These are phyloP conservation scores for Botryotinia calthae DNA, from an alignment of 2,329 filamentous ascomycete species.

Conservation along the genomic window DNA sequence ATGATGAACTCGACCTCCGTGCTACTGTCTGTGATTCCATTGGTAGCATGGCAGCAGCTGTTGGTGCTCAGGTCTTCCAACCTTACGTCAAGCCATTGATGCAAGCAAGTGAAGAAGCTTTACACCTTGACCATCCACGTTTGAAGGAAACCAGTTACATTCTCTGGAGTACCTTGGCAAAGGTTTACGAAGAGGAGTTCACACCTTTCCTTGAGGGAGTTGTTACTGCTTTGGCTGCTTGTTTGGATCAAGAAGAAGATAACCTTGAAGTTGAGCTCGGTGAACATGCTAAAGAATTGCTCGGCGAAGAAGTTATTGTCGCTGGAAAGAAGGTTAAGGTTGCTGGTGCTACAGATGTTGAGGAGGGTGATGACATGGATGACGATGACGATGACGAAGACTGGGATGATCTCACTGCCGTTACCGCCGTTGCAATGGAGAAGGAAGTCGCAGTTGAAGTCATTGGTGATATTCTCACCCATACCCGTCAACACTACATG, in stretches of 20 bases:
- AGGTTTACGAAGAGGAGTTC: conserved; percentile 86
- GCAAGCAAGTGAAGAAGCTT: conserved; percentile 86
- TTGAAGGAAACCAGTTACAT: conserved; percentile 97
- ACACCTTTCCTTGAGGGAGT: conserved; percentile 74
- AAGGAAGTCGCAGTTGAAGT: conserved; percentile 98
- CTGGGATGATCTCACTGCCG: conserved; percentile 78
- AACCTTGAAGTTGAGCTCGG: conserved; percentile 75
- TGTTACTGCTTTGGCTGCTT: conserved; percentile 77
- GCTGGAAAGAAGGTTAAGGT: conserved; percentile 85
- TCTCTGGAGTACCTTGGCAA: conserved; percentile 90
- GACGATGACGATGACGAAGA: conserved; percentile 77
- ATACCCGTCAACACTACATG: conserved; percentile 76
- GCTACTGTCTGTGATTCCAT: conserved; percentile 89
- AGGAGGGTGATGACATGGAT: conserved; percentile 58
- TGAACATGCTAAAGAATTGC: conserved; percentile 69
- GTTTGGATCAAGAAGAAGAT: conserved; percentile 83
- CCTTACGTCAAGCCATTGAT: conserved; percentile 89
- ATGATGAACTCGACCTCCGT: conserved; percentile 86
- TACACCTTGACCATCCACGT: conserved; percentile 83
- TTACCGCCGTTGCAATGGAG: conserved; percentile 87
- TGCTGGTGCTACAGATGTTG: conserved; percentile 59
- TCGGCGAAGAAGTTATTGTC: conserved; percentile 73
- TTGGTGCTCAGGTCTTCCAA: conserved; percentile 82
- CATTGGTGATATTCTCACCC: conserved; percentile 84
- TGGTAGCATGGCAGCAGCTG: conserved; percentile 86